phyloP scores from a whole-genome alignment of 164 flowering plant species.

The Sedum album region DNA sequence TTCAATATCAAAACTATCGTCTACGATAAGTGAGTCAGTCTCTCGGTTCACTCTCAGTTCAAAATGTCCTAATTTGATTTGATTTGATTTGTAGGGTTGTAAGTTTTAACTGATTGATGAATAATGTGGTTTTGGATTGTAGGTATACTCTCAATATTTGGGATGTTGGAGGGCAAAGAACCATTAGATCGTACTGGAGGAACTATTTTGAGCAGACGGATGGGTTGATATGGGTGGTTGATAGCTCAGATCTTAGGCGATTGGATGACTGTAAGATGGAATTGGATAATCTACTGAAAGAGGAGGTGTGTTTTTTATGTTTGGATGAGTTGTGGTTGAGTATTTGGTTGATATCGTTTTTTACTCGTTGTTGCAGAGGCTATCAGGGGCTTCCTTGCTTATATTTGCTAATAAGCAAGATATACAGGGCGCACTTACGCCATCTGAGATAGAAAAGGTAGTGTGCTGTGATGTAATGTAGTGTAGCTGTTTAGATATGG shows the following conservation, averaged over 20 bases:
- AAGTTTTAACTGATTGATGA: neutral
- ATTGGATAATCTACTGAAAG: conserved; percentile 90
- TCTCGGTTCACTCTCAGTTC: neutral
- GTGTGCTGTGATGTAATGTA: conserved; percentile 2
- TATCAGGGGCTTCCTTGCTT: conserved; percentile 86
- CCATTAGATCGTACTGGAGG: conserved; percentile 97
- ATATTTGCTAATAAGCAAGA: conserved; percentile 97
- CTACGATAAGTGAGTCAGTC: conserved; percentile 51
- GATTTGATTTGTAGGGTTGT: neutral
- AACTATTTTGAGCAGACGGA: conserved; percentile 98
- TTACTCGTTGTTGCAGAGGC: conserved; percentile 47
- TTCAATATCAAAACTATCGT: conserved; percentile 93
- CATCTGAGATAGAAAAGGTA: conserved; percentile 86
- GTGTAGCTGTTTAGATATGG: neutral
- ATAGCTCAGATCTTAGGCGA: conserved; percentile 92
- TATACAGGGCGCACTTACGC: conserved; percentile 84
- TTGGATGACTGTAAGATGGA: conserved; percentile 89
- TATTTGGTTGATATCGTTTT: neutral
- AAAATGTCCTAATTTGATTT: neutral
- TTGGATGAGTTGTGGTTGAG: neutral
- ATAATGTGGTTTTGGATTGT: conserved; percentile 7
- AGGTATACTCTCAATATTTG: conserved; percentile 93
- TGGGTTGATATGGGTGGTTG: conserved; percentile 98
- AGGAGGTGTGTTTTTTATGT: conserved; percentile 51
- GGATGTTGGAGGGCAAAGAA: conserved; percentile 97